Evolutionary conservation across 345 rosid genomes (phyloP).

Genomic region (Raphanus sativus): DNA sequence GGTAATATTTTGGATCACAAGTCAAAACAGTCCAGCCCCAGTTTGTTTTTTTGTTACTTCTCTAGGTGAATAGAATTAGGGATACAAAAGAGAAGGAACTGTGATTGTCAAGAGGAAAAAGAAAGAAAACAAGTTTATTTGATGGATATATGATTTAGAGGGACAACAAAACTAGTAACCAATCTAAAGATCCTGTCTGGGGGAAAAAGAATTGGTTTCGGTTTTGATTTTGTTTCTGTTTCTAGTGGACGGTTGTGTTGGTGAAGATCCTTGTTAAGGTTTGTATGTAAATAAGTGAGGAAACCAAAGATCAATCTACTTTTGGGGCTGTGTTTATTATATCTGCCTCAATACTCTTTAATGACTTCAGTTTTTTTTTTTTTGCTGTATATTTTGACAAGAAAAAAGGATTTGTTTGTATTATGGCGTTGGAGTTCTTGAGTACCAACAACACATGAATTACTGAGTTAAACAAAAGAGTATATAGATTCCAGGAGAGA

Average conservation of each 20-base stretch:
- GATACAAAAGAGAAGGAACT: constrained; percentile 31
- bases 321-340: background rate
- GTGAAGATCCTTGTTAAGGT: background rate
- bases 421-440: too few relatives aligned
- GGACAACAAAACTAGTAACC: too few relatives aligned
- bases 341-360: background rate
- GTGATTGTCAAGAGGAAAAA: constrained; percentile 13
- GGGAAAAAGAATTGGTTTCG: too few relatives aligned
- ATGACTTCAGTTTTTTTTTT: background rate
- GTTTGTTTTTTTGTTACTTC: constrained; percentile 32
- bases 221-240: background rate
- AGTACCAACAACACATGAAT: background rate
- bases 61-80: constrained; percentile 36
- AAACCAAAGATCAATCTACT: background rate
- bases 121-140: constrained; percentile 17
- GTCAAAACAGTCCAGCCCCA: background rate
- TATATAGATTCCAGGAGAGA: background rate
- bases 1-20: constrained; percentile 23
- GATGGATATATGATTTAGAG: background rate
- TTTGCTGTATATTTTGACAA: background rate
- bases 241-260: background rate
- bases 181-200: too few relatives aligned
- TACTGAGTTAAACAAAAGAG: background rate
- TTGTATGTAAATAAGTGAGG: background rate
- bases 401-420: background rate